A percentile compares a stretch with the other conserved stretches of the same genome.
Conservation (phyloP, 1,139 yeast genomes). For the Ogataea hybrid region DNA sequence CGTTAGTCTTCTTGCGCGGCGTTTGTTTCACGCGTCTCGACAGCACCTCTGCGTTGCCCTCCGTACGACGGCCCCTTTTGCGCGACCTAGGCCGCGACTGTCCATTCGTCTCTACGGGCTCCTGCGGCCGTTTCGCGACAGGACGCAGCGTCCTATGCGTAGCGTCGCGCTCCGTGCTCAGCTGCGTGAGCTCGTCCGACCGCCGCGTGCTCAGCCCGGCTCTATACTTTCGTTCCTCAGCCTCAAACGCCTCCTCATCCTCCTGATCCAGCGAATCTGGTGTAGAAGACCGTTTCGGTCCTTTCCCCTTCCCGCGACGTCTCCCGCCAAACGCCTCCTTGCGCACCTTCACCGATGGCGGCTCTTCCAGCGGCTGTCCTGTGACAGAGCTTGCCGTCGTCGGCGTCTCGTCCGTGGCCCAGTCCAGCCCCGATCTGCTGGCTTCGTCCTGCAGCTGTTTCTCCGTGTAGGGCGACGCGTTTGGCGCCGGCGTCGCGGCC, state of each 20-base stretch:
- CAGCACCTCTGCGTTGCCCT: constrained; percentile 9
- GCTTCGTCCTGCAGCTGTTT: constrained; percentile 15
- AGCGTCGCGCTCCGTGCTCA: constrained; percentile 36
- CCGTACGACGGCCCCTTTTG: constrained; percentile 4
- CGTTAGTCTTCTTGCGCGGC: constrained; percentile 38
- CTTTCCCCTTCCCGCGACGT: constrained; percentile 36
- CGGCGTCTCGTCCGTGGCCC: constrained; percentile 55
- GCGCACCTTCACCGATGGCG: constrained; percentile 54
- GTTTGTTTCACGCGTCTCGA: constrained; percentile 41
- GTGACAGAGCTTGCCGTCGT: constrained; percentile 56
- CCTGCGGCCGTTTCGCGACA: constrained; percentile 6
- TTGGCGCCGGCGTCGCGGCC: constrained; percentile 17
- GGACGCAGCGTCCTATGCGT: constrained; percentile 10
- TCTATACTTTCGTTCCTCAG: constrained; percentile 24
- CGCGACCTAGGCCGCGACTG: constrained; percentile 7
- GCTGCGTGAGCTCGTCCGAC: constrained; percentile 36
- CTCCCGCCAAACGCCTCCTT: constrained; percentile 40
- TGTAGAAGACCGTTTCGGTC: constrained; percentile 36
- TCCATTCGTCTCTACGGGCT: not conserved
- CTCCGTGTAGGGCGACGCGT: constrained; percentile 15
- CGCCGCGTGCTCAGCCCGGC: constrained; percentile 36
- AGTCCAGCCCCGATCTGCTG: constrained; percentile 8
- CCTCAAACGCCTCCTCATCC: constrained; percentile 8
- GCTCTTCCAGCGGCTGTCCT: constrained; percentile 64
- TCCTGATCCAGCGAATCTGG: constrained; percentile 27